These are phyloP conservation scores for Mycena maculata DNA, from an alignment of 768 basidiomycete species.

Conservation along the genomic window DNA sequence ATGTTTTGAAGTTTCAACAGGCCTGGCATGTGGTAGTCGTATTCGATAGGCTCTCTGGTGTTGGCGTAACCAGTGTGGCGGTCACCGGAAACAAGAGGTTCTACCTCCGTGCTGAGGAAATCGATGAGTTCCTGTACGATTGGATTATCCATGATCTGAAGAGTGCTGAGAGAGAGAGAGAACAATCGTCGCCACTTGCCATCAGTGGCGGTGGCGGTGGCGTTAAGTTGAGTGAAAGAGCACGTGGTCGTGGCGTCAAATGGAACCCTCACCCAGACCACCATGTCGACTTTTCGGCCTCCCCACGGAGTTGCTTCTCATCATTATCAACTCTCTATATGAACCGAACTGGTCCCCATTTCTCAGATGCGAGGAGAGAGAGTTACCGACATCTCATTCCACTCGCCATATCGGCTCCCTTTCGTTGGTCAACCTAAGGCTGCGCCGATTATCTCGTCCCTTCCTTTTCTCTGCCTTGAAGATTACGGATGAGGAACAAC, in stretches of 20 bases:
- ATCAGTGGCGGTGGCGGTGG: not conserved
- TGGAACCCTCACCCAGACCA: not conserved
- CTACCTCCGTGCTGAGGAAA: not conserved
- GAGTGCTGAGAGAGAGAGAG: not conserved
- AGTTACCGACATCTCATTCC: not conserved
- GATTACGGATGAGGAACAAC: not conserved
- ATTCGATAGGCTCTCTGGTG: constrained; percentile 7
- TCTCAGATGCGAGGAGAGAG: not conserved
- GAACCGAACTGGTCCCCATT: too few species aligned
- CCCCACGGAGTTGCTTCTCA: constrained; percentile 9
- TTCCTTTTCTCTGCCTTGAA: constrained; percentile 3
- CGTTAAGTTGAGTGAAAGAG: not conserved
- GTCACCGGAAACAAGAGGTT: not conserved
- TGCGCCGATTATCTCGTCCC: constrained; percentile 4
- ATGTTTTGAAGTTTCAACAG: not conserved
- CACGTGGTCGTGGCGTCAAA: not conserved
- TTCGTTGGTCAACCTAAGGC: not conserved
- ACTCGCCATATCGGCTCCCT: constrained; percentile 4
- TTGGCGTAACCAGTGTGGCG: not conserved
- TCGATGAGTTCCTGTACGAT: not conserved
- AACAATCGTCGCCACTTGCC: not conserved
- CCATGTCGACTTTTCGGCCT: not conserved
- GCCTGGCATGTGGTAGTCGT: constrained; percentile 25
- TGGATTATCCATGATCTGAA: not conserved
- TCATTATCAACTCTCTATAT: not conserved